Base-by-base conservation (phyloP, 495 filamentous ascomycete genomes). In the Trichodelitschia bisporula region DNA sequence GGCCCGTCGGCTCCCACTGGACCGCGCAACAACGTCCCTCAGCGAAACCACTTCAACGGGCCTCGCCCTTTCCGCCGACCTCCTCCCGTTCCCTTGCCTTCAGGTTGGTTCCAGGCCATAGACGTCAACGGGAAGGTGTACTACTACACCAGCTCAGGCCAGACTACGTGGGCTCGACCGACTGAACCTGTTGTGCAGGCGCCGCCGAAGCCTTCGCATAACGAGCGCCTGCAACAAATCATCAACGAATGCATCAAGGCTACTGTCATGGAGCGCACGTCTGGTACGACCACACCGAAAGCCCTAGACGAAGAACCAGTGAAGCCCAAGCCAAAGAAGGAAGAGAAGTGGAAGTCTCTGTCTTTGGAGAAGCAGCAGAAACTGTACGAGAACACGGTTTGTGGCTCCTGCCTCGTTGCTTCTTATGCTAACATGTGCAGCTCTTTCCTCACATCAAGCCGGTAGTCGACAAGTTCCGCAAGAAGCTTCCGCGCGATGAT, bases 291-390 rank as follows among this genome's bases (percentile, higher is more conserved):
- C 3, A 59, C 61, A 1, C 56, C 8, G 4, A 29, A 29, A 14
- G 14, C 10, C 8, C 8, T 8, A 12, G 21, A 25, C 8, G 21
- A 25, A 25, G 8, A 59, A 28, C 47, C 52, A 8, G 28, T 29
- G 2, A 39, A 39, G 3, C 61, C 55, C 15, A 63, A 64, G 9
- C 50, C 55, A 6, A 58, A 59, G 3, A 64, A 68, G 26, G 66
- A 72, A 33, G 77, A 86, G 33, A 83, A 77, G 48, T 95, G 83
- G 83, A 62, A 67, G 39, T 69, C 61, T 42, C 62, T 72, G 33
- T 58, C 69, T 12, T 55, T 77, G 37, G 79, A 91, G 32, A 91
- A 91, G 50, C 72, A 80, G 48, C 84, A 77, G 62, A 89, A 78
- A 52, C 56, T 89, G 2, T 93, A 91, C 39, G 80, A 90, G 47